A percentile compares a stretch with the other conserved stretches of the same genome.
phyloP scores from a whole-genome alignment of 805 yeast species.

The Wickerhamiella sergipiensis region DNA sequence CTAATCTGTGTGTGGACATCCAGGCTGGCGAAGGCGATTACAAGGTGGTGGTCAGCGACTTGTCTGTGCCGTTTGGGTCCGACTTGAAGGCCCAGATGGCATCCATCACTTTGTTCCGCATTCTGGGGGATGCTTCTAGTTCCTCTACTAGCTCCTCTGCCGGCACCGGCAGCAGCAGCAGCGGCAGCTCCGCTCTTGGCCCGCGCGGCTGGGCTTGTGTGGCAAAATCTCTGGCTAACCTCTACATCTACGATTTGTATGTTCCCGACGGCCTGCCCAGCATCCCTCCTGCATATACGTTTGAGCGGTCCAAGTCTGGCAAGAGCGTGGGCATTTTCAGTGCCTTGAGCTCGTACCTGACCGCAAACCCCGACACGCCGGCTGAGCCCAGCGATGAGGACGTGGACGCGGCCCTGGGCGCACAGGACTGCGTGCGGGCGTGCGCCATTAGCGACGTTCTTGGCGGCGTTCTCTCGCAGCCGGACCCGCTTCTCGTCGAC shows the following conservation, averaged over 20 bases:
- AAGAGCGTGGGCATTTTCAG: conserved; percentile 73
- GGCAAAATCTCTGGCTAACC: conserved; percentile 42
- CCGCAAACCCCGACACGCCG: conserved; percentile 73
- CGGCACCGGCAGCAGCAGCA: too few relatives aligned
- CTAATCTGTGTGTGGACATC: conserved; percentile 26
- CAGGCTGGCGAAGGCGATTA: conserved; percentile 12
- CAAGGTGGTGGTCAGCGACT: conserved; percentile 59
- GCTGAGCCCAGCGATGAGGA: conserved; percentile 92
- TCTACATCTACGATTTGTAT: conserved; percentile 56
- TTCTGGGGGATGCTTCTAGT: conserved; percentile 34
- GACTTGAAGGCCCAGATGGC: conserved; percentile 88
- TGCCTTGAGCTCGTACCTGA: conserved; percentile 81
- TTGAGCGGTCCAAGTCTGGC: conserved; percentile 45
- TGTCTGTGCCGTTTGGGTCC: conserved; percentile 72
- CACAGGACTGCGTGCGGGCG: conserved; percentile 69
- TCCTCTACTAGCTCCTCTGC: too few relatives aligned
- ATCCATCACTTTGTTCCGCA: conserved; percentile 69
- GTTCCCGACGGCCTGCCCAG: conserved; percentile 43
- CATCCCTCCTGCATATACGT: conserved; percentile 47
- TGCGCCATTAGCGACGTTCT: conserved; percentile 48
- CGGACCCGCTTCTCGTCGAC: conserved; percentile 22
- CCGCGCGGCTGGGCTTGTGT: conserved; percentile 46
- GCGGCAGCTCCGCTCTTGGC: too few relatives aligned
- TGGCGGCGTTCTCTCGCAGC: conserved; percentile 26
- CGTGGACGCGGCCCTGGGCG: conserved; percentile 69